A percentile compares a stretch with the other conserved stretches of the same genome.
Conservation (phyloP, 176 grass and related monocot genomes). For the Elymus sibiricus region DNA sequence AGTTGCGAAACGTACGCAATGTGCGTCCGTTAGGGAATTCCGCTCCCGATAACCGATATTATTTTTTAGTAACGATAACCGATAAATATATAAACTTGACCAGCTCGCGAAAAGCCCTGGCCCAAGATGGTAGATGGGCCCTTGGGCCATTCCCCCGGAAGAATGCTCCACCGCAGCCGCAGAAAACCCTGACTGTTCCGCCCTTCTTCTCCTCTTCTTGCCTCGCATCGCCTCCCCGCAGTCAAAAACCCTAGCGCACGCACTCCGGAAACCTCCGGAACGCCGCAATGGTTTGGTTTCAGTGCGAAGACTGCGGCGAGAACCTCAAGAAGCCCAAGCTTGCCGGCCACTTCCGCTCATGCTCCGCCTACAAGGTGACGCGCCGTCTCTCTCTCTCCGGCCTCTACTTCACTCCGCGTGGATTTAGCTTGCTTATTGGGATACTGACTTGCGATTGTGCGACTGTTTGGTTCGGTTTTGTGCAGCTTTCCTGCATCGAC, state of each 20-base stretch:
- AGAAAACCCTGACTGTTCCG: background rate
- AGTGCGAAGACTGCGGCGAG: constrained; percentile 91
- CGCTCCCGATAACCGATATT: too few relatives aligned
- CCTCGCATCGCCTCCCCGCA: background rate
- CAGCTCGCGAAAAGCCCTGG: background rate
- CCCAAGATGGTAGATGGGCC: background rate
- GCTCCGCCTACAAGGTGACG: constrained; percentile 83
- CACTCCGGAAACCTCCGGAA: constrained; percentile 18
- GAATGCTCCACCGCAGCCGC: background rate
- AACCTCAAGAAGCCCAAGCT: constrained; percentile 98
- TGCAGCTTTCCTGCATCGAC: constrained; percentile 91
- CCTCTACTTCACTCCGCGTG: background rate
- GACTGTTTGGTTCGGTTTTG: background rate
- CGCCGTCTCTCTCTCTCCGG: background rate
- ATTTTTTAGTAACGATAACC: too few relatives aligned
- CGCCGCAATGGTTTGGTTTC: constrained; percentile 91
- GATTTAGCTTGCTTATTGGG: background rate
- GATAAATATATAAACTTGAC: too few relatives aligned
- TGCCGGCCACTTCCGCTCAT: constrained; percentile 78
- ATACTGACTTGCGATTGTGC: background rate
- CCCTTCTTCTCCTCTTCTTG: background rate
- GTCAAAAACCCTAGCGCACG: constrained; percentile 33
- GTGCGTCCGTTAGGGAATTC: too few relatives aligned
- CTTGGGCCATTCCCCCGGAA: background rate
- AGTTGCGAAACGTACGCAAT: too few relatives aligned